Evolutionary conservation across 116 monocot genomes (phyloP).

Genomic region (Papilionanthe hybrid): DNA sequence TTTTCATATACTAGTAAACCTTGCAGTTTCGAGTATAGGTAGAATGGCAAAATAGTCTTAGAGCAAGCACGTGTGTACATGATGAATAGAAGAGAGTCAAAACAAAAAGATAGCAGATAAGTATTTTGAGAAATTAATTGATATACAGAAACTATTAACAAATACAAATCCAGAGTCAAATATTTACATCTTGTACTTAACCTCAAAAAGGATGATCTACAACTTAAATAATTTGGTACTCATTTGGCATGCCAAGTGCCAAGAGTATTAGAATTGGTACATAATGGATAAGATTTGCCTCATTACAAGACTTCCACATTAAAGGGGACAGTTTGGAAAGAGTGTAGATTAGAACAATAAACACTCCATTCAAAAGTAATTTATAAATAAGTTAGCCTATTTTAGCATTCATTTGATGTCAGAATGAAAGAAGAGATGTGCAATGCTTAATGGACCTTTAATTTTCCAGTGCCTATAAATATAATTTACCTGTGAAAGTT

Average conservation of each 20-base stretch:
- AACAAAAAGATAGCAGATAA: not conserved
- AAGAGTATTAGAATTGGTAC: not conserved
- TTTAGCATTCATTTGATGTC: not conserved
- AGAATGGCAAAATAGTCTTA: too few species aligned
- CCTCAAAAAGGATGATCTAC: not conserved
- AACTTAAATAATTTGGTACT: not conserved
- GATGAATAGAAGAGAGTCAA: not conserved
- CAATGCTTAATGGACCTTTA: not conserved
- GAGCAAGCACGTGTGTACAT: too few species aligned
- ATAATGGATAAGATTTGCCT: not conserved
- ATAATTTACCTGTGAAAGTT: constrained; percentile 73
- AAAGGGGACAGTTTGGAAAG: not conserved
- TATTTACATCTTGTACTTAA: not conserved
- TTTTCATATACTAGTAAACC: too few species aligned
- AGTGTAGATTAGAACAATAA: not conserved
- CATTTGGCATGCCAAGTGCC: not conserved
- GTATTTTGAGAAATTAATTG: not conserved
- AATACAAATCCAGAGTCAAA: not conserved
- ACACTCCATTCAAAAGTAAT: not conserved
- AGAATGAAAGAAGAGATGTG: not conserved
- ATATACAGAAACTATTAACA: not conserved
- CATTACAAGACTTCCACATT: not conserved
- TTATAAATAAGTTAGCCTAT: not conserved
- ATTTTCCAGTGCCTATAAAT: not conserved
- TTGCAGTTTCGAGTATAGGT: too few species aligned